Conservation (phyloP, 805 yeast genomes). For the Pichia californica region DNA sequence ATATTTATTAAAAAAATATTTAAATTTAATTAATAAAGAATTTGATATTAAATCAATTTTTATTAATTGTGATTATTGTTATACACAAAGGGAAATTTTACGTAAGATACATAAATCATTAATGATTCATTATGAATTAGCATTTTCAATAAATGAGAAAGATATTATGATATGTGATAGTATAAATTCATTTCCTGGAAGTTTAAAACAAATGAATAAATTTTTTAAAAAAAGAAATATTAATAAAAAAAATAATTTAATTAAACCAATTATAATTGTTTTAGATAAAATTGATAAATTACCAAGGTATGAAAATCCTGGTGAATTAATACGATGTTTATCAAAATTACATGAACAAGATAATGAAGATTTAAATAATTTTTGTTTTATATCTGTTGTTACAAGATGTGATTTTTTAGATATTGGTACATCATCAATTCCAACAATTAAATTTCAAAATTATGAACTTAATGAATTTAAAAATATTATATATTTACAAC, state of each 20-base stretch:
- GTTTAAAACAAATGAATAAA: conserved; percentile 32
- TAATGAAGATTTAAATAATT: conserved; percentile 19
- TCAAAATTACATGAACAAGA: conserved; percentile 39
- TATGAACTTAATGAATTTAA: conserved; percentile 34
- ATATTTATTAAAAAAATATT: conserved; percentile 29
- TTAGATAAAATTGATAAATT: conserved; percentile 40
- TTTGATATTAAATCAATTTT: conserved; percentile 24
- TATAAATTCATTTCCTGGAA: conserved; percentile 34
- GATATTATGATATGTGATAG: conserved; percentile 31
- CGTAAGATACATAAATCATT: conserved; percentile 32
- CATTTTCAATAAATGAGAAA: conserved; percentile 5
- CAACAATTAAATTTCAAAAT: conserved; percentile 34
- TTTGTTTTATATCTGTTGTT: conserved; percentile 35
- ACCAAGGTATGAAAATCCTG: conserved; percentile 29
- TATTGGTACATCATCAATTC: conserved; percentile 34
- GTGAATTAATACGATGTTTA: conserved; percentile 36
- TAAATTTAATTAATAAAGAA: conserved; percentile 19
- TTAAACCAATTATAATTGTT: conserved; percentile 39
- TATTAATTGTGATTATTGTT: conserved; percentile 40
- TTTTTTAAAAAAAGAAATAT: neutral
- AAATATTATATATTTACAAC: conserved; percentile 27
- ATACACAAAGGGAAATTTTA: conserved; percentile 35
- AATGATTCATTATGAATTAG: conserved; percentile 8
- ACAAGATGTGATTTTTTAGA: conserved; percentile 34
- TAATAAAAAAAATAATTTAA: conserved; percentile 21